Conservation (phyloP, 371 early-diverging fungal species). For the Batkoa obscura region DNA sequence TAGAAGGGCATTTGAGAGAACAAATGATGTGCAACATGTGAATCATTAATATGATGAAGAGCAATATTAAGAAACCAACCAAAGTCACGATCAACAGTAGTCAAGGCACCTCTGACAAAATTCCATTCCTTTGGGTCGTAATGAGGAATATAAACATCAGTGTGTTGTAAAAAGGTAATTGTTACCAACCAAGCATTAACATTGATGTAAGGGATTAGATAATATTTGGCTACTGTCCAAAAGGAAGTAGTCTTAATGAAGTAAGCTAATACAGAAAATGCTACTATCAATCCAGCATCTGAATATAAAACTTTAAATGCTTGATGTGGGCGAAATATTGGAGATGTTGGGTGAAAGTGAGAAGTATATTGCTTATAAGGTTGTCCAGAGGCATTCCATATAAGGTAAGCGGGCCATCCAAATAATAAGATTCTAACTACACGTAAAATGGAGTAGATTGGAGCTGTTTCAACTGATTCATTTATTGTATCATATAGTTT, state of each 20-base stretch:
- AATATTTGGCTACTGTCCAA: slow-evolving; percentile 45
- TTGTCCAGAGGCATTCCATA: slow-evolving; percentile 53
- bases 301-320: slow-evolving; percentile 39
- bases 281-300: slow-evolving; percentile 38
- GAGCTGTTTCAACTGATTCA: slow-evolving; percentile 15
- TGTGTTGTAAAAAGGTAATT: slow-evolving; percentile 81
- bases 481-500: slow-evolving; percentile 12
- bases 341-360: slow-evolving; percentile 59
- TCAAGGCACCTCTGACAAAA: slow-evolving; percentile 73
- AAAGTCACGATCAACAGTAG: slow-evolving; percentile 70
- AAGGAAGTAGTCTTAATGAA: slow-evolving; percentile 24
- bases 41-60: slow-evolving; percentile 64
- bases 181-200: slow-evolving; percentile 75
- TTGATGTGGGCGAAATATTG: slow-evolving; percentile 52
- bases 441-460: slow-evolving; percentile 16
- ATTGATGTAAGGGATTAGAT: slow-evolving; percentile 62
- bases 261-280: slow-evolving; percentile 22
- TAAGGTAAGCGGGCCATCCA: slow-evolving; percentile 74
- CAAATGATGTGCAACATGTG: slow-evolving; percentile 75
- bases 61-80: slow-evolving; percentile 59
- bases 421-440: slow-evolving; percentile 40
- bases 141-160: slow-evolving; percentile 59
- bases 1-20: slow-evolving; percentile 86
- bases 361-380: slow-evolving; percentile 49
- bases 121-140: slow-evolving; percentile 55